Conservation (phyloP, 257 asterid species). For the Gentiana straminea region DNA sequence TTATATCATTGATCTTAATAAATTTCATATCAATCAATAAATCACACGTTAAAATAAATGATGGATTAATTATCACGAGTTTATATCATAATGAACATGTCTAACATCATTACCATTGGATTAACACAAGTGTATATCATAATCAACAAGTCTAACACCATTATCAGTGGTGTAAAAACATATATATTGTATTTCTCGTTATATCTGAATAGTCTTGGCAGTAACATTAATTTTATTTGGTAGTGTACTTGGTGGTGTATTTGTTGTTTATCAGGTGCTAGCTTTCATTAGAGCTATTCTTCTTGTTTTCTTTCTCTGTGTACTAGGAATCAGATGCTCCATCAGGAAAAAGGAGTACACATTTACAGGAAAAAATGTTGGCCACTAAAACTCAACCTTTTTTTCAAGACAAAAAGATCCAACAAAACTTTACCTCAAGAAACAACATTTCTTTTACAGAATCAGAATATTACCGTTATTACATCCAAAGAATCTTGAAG, state of each 20-base stretch:
- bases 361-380: constrained; percentile 5
- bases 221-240: no score
- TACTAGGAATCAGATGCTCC: constrained; percentile 44
- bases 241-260: background rate
- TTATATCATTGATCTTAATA: background rate
- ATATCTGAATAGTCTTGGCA: no score
- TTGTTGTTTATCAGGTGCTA: background rate
- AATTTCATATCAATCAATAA: background rate
- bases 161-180: no score
- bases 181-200: no score
- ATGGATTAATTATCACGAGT: no score
- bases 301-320: no score
- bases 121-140: no score
- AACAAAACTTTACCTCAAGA: constrained; percentile 22
- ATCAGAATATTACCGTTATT: constrained; percentile 16
- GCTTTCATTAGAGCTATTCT: background rate
- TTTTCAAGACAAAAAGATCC: constrained; percentile 18
- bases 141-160: no score
- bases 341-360: constrained; percentile 49
- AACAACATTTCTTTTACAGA: constrained; percentile 17
- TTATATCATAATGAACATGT: no score
- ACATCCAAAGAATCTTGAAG: constrained; percentile 46
- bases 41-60: no score
- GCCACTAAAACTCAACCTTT: no score
- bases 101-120: no score